Base-by-base conservation (phyloP, 192 early-diverging fungal genomes). In the Chytriomyces hyalinus region DNA sequence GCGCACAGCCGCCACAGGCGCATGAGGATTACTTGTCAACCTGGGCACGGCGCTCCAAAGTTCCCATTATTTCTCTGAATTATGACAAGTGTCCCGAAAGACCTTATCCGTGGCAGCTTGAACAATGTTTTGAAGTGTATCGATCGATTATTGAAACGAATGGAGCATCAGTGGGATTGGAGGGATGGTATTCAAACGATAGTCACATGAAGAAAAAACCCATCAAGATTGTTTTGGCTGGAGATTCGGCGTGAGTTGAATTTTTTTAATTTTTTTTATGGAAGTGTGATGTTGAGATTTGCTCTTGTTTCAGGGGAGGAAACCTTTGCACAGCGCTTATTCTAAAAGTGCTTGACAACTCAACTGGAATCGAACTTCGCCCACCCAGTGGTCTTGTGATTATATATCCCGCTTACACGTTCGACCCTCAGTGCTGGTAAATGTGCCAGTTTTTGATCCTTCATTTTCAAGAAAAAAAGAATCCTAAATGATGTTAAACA, bases 41-140 rank as follows among this genome's bases (percentile, higher is more conserved):
- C 2, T 97, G 93, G 93, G 94, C 96, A n/a, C 83, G 86, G 24
- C 82, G 84, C 48, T 92, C 92, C 1, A 82, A 85, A 9, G 77
- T 93, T 0, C 92, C 94, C 2, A 89, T 98, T 10, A 78, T 95
- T 44, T 90, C 90, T 67, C 85, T 98, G 59, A 90, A 98, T 75
- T 98, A 98, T 69, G 94, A 92, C 65, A 98, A 98, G 81, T 94
- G 95, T 6, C 97, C 96, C 48, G 97, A 97, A 81, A 90, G 89
- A 65, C 97, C 97, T n/a, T 99, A 94, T 76, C 97, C 97, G 1
- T 93, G 88, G 63, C 94, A 92, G 0, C 79, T 97, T 24, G 91
- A 97, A 67, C 94, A 98, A 78, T 95, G 94, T 78, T 97, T 94
- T 83, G 96, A 95, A 74, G 88, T 93, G 15, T 98, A 97, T 84